Conservation (phyloP, 2,329 filamentous ascomycete species). For the Colletotrichum euphorbiae region DNA sequence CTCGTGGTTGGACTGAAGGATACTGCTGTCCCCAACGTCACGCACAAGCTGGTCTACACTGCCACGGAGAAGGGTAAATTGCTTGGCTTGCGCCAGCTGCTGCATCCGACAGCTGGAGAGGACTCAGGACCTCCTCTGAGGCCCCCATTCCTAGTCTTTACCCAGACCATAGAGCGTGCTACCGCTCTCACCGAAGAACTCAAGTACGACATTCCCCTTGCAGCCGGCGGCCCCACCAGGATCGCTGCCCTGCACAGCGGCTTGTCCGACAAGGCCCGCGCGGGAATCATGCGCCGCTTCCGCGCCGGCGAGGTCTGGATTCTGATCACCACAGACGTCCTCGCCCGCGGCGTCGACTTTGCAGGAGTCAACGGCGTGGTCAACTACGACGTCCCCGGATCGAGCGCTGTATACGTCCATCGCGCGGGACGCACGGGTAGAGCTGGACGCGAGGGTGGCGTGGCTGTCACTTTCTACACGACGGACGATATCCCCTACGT, state of each 20-base stretch:
- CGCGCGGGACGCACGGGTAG: conserved; percentile 91
- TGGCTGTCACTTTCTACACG: conserved; percentile 94
- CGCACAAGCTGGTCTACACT: conserved; percentile 89
- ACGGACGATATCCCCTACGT: conserved; percentile 92
- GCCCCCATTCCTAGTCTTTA: conserved; percentile 94
- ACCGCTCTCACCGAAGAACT: conserved; percentile 89
- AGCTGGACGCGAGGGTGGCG: conserved; percentile 86
- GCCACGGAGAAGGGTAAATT: conserved; percentile 95
- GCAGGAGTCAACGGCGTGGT: conserved; percentile 94
- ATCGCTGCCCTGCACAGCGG: conserved; percentile 93
- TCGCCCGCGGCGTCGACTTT: conserved; percentile 94
- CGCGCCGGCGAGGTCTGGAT: conserved; percentile 95
- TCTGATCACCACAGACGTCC: conserved; percentile 92
- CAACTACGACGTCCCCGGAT: conserved; percentile 97
- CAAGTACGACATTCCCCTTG: conserved; percentile 91
- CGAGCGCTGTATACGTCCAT: conserved; percentile 90
- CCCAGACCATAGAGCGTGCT: conserved; percentile 93
- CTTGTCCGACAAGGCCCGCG: conserved; percentile 79
- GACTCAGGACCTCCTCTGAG: conserved; percentile 72
- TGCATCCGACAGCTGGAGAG: conserved; percentile 76
- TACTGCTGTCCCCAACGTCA: conserved; percentile 91
- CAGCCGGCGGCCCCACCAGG: conserved; percentile 84
- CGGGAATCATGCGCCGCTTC: conserved; percentile 88
- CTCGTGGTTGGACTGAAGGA: conserved; percentile 97
- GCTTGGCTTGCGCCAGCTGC: conserved; percentile 87